Percentiles rank a stretch among this genome's conserved stretches.
Evolutionary conservation across 306 rosid species (phyloP).

Genomic region (Casuarina equisetifolia): DNA sequence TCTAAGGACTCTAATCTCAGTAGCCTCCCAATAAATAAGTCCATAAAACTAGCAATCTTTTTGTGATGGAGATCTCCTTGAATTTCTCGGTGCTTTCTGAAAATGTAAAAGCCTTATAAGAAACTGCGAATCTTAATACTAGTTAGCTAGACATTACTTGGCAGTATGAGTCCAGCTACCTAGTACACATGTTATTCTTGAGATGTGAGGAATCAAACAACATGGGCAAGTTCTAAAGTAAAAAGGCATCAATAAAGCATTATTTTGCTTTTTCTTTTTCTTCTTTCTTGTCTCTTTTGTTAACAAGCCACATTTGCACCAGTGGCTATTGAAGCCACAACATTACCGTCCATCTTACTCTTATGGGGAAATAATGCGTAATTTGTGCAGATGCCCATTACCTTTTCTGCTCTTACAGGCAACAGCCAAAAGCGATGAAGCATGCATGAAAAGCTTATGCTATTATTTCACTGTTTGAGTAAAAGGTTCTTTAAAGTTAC

Average conservation of each 20-base stretch:
- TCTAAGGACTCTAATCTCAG: slow-evolving; percentile 25
- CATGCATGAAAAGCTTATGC: background rate
- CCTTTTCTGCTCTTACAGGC: background rate
- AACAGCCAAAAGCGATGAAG: background rate
- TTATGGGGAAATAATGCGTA: background rate
- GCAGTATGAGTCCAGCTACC: slow-evolving; percentile 21
- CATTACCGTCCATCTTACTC: background rate
- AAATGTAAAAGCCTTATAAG: slow-evolving; percentile 36
- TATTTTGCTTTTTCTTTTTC: background rate
- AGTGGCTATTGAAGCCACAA: background rate
- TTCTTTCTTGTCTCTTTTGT: background rate
- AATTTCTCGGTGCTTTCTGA: slow-evolving; percentile 60
- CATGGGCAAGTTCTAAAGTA: background rate
- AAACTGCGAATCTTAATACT: slow-evolving; percentile 20
- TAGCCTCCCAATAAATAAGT: slow-evolving; percentile 23
- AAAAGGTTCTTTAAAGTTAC: background rate
- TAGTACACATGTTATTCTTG: background rate
- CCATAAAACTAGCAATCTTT: slow-evolving; percentile 49
- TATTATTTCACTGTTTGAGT: background rate
- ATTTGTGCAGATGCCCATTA: background rate
- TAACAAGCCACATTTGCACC: background rate
- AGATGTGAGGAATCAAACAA: slow-evolving; percentile 14
- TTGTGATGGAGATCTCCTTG: slow-evolving; percentile 47
- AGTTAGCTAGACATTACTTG: slow-evolving; percentile 9
- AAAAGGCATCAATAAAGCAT: background rate